phyloP scores from a whole-genome alignment of 441 rosid genomes.

The Dalechampia spathulata region DNA sequence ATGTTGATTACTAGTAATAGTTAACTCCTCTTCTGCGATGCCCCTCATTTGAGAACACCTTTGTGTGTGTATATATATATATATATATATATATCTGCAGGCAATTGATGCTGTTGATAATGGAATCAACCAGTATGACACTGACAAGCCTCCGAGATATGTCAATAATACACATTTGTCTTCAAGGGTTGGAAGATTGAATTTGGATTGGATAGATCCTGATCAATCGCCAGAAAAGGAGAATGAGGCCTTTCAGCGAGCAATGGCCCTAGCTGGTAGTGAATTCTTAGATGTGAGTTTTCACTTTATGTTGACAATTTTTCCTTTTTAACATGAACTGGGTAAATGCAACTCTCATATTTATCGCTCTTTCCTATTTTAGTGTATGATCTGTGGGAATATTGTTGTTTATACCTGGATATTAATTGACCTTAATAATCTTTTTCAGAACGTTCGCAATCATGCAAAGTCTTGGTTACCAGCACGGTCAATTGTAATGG shows the following conservation, averaged over 20 bases:
- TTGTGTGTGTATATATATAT: neutral
- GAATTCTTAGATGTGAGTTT: constrained; percentile 78
- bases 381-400: neutral
- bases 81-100: too few species aligned
- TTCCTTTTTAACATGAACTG: neutral
- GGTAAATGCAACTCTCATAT: neutral
- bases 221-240: constrained; percentile 89
- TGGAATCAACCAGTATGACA: constrained; percentile 75
- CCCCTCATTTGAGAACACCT: neutral
- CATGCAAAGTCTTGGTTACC: constrained; percentile 87
- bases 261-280: constrained; percentile 73
- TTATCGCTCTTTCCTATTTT: neutral
- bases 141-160: constrained; percentile 74
- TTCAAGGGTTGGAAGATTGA: constrained; percentile 76
- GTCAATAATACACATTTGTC: constrained; percentile 86
- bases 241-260: constrained; percentile 72
- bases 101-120: constrained; percentile 92
- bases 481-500: constrained; percentile 70
- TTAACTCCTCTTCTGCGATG: neutral
- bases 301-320: neutral
- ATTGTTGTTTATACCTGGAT: neutral
- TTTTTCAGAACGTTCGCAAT: constrained; percentile 54
- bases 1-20: neutral
- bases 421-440: neutral
- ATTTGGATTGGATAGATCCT: constrained; percentile 87